phyloP scores from a whole-genome alignment of 2,329 filamentous ascomycete species.

The Colletotrichum sp. region DNA sequence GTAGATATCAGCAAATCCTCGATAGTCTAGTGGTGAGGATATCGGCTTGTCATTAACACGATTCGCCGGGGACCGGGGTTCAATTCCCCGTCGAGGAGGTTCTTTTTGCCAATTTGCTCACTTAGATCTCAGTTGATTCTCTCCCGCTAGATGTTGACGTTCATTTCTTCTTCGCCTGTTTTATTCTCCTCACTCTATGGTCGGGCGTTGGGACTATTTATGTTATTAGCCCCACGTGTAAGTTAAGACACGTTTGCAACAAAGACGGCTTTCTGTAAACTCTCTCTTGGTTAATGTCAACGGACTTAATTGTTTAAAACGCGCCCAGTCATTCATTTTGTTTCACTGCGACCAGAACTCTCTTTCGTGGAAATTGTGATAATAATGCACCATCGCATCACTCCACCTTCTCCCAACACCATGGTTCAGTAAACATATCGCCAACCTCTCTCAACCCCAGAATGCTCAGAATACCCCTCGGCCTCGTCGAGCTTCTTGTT shows the following conservation, averaged over 20 bases:
- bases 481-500: conserved; percentile 29
- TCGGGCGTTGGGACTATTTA: not conserved
- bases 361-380: not conserved
- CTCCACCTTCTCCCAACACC: not conserved
- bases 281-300: not conserved
- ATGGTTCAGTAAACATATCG: conserved; percentile 11
- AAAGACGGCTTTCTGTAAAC: not conserved
- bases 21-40: conserved; percentile 23
- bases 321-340: not conserved
- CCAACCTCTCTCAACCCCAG: conserved; percentile 25
- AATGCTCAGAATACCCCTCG: conserved; percentile 25
- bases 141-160: no score
- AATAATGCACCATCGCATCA: not conserved
- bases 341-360: not conserved
- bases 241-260: not conserved
- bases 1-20: not conserved
- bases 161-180: not conserved
- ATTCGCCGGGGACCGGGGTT: conserved; percentile 20
- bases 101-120: not conserved
- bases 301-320: not conserved
- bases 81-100: conserved; percentile 22
- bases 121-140: not conserved
- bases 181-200: not conserved
- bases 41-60: conserved; percentile 12
- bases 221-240: not conserved